These are phyloP conservation scores for Baorangia bicolor DNA, from an alignment of 768 basidiomycete genomes.

Conservation along the genomic window DNA sequence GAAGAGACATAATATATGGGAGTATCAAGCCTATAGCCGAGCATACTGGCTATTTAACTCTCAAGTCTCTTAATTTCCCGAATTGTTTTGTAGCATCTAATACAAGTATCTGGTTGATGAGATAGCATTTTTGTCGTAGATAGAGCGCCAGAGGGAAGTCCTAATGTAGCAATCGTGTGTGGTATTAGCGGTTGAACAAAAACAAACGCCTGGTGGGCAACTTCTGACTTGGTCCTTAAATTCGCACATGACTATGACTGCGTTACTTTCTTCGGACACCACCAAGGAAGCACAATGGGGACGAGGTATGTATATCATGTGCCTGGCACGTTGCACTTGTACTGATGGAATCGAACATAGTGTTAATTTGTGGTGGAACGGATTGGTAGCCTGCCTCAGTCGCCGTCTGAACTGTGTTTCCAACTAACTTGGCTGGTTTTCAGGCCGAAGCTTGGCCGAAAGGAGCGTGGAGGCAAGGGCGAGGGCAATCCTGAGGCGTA, in stretches of 20 bases:
- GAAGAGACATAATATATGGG: slow-evolving; percentile 11
- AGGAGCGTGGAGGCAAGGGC: slow-evolving; percentile 56
- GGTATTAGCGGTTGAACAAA: slow-evolving; percentile 12
- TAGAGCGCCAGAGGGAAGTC: slow-evolving; percentile 30
- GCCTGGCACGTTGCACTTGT: slow-evolving; percentile 6
- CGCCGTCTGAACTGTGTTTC: neutral
- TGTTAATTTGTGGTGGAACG: slow-evolving; percentile 82
- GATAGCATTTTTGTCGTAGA: slow-evolving; percentile 19
- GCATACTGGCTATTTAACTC: neutral
- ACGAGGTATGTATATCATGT: slow-evolving; percentile 30
- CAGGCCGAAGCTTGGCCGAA: slow-evolving; percentile 77
- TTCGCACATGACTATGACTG: slow-evolving; percentile 32
- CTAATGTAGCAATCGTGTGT: slow-evolving; percentile 31
- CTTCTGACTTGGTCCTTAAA: slow-evolving; percentile 22
- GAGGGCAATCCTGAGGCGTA: slow-evolving; percentile 42
- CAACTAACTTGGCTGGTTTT: slow-evolving; percentile 13
- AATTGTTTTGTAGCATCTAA: slow-evolving; percentile 2
- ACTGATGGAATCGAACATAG: slow-evolving; percentile 39
- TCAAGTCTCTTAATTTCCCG: neutral
- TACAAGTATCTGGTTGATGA: neutral
- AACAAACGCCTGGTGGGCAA: slow-evolving; percentile 14
- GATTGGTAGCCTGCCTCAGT: slow-evolving; percentile 58
- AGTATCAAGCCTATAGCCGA: neutral
- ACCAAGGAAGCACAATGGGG: slow-evolving; percentile 44
- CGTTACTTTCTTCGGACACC: slow-evolving; percentile 23